Evolutionary conservation across 1,284 basidiomycete species (phyloP), one percentile per base, ranked within the genome.

Genomic region (Malassezia sympodialis): DNA sequence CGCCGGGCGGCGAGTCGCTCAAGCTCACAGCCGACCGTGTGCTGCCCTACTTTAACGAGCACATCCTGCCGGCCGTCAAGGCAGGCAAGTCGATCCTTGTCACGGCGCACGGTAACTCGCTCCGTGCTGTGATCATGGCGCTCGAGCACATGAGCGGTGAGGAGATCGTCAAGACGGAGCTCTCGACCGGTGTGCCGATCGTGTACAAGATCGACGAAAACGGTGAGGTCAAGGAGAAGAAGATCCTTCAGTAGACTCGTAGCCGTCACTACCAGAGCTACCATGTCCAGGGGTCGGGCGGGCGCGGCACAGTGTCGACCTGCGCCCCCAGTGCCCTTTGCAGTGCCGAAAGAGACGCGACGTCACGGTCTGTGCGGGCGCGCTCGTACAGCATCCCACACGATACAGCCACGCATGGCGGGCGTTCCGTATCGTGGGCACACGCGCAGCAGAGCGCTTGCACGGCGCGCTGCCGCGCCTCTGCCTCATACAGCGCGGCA

Each of bases 21-120:
- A 71, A 78, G 67, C 61, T 77, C 27, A 78, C 77, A 21, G 75
- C 74, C 3, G 67, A 77, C 53, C 63, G 77, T 28, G 74, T 76
- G 31, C 64, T 76, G 59, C 77, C 77, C 31, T 77, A 77, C 69
- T 78, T 71, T 63, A 63, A 77, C 59, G 60, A 66, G 53, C 62
- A 77, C 54, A 77, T 78, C 62, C 58, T 72, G 31, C 77, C 77
- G 11, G 61, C 68, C 19, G 65, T 78, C 48, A 53, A 64, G 32
- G 52, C 68, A 50, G 77, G 77, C 52, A 75, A 78, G 67, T 76
- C 76, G 59, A 72, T 77, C 17, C 68, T 77, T 49, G 70, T 77
- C 23, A 70, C 76, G 27, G 76, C 76, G 31, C 77, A 78, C 66
- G 77, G 77, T 39, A 77, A 78, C 75, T 77, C 76, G 42, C 58